Percentiles rank a stretch among this genome's conserved stretches.
Evolutionary conservation across 805 yeast species (phyloP).

Genomic region (Kluyveromyces wickerhamii): DNA sequence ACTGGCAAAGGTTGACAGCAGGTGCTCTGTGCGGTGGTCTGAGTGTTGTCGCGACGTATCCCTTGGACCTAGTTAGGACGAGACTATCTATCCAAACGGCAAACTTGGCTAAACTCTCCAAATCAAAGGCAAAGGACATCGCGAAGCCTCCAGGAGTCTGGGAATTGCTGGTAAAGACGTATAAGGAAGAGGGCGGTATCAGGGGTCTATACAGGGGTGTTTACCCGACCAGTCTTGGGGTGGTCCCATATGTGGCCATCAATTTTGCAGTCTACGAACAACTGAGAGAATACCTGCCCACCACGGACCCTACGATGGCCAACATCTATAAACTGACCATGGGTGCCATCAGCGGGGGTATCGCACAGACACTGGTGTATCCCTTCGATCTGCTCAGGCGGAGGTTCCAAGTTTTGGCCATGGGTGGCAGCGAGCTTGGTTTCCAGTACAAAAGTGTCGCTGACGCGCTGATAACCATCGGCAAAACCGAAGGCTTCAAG

Average conservation of each 20-base stretch:
- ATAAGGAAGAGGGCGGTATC: conserved; percentile 73
- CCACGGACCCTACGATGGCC: conserved; percentile 25
- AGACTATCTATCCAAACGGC: conserved; percentile 88
- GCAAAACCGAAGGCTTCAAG: conserved; percentile 59
- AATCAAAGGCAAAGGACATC: conserved; percentile 32
- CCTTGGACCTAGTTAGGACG: conserved; percentile 85
- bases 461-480: conserved; percentile 67
- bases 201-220: conserved; percentile 75
- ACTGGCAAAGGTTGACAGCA: conserved; percentile 54
- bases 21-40: conserved; percentile 79
- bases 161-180: conserved; percentile 49
- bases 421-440: conserved; percentile 66
- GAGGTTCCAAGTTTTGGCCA: conserved; percentile 82
- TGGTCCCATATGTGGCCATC: conserved; percentile 92
- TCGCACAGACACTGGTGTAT: conserved; percentile 84
- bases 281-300: conserved; percentile 49
- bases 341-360: conserved; percentile 83
- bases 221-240: conserved; percentile 86
- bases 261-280: conserved; percentile 87
- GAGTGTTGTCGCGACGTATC: conserved; percentile 80
- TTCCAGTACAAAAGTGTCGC: conserved; percentile 69
- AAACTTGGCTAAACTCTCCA: conserved; percentile 36
- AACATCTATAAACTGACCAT: conserved; percentile 51
- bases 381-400: conserved; percentile 87
- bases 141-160: conserved; percentile 64